Percentiles rank a stretch among this genome's conserved stretches.
Conservation (phyloP, 2,329 filamentous ascomycete genomes). For the Anisogramma anomala region DNA sequence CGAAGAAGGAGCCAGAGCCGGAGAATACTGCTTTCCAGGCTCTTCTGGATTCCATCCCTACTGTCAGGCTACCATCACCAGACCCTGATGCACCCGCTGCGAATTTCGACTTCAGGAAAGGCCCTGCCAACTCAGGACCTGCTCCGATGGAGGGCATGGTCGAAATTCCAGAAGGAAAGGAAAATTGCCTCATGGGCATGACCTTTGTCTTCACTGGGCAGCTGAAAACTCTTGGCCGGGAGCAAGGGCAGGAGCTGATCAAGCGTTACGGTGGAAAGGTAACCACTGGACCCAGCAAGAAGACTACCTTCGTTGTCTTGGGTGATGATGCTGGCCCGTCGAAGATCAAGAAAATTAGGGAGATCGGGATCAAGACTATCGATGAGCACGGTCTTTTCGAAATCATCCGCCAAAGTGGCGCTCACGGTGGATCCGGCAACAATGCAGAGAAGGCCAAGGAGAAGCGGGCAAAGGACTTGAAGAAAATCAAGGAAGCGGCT, state of each 20-base stretch:
- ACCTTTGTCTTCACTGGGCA: slow-evolving; percentile 94
- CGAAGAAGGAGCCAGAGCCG: slow-evolving; percentile 53
- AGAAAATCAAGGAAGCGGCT: slow-evolving; percentile 69
- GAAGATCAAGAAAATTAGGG: slow-evolving; percentile 77
- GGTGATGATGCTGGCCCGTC: slow-evolving; percentile 86
- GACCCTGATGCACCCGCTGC: slow-evolving; percentile 56
- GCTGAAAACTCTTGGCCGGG: slow-evolving; percentile 65
- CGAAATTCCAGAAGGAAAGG: slow-evolving; percentile 70
- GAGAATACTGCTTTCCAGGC: slow-evolving; percentile 66
- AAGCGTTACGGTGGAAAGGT: slow-evolving; percentile 94
- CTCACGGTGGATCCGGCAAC: slow-evolving; percentile 77
- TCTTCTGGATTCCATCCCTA: slow-evolving; percentile 81
- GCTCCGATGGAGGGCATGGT: slow-evolving; percentile 51
- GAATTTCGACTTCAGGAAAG: slow-evolving; percentile 73
- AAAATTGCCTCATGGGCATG: slow-evolving; percentile 81
- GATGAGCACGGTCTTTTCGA: slow-evolving; percentile 87
- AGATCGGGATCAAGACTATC: slow-evolving; percentile 77
- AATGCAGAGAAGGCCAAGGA: slow-evolving; percentile 76
- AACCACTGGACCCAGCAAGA: slow-evolving; percentile 72
- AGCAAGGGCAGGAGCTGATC: slow-evolving; percentile 74
- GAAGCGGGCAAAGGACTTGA: slow-evolving; percentile 75
- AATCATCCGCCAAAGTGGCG: slow-evolving; percentile 68
- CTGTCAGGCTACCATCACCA: slow-evolving; percentile 71
- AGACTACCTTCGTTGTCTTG: slow-evolving; percentile 87
- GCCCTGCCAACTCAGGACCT: slow-evolving; percentile 50